Conservation (phyloP, 1,139 yeast genomes). For the Spathaspora sp. region DNA sequence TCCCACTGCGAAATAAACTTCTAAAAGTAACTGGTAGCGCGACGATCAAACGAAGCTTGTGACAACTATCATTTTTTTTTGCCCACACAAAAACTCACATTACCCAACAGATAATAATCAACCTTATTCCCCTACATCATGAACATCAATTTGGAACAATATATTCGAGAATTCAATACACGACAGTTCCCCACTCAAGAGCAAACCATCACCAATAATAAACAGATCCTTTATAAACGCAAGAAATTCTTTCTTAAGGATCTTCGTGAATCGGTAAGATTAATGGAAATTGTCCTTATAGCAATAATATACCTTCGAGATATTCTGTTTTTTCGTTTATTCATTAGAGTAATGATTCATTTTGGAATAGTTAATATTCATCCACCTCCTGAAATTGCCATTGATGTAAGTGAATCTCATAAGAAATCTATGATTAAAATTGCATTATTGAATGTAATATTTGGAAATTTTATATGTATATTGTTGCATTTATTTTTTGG, state of each 20-base stretch:
- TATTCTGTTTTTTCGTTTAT: constrained; percentile 29
- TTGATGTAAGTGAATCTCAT: constrained; percentile 24
- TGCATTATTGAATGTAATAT: constrained; percentile 25
- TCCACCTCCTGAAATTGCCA: constrained; percentile 15
- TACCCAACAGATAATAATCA: background rate
- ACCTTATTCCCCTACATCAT: no score
- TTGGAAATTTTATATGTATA: constrained; percentile 26
- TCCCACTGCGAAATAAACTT: no score
- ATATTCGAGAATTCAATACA: constrained; percentile 28
- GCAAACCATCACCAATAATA: constrained; percentile 37
- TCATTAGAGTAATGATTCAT: constrained; percentile 29
- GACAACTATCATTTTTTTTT: background rate
- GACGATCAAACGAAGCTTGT: no score
- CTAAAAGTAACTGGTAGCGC: no score
- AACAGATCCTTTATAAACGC: constrained; percentile 36
- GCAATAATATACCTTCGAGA: constrained; percentile 38
- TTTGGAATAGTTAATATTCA: constrained; percentile 31
- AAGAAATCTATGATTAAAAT: constrained; percentile 29
- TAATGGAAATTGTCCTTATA: constrained; percentile 31
- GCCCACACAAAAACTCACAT: background rate
- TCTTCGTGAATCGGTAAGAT: constrained; percentile 28
- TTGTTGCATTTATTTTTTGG: constrained; percentile 33
- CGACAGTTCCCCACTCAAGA: constrained; percentile 38
- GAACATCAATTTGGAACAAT: constrained; percentile 4
- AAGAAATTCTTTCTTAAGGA: constrained; percentile 40